phyloP scores from a whole-genome alignment of 2,329 filamentous ascomycete species.

The Colletotrichum endophyticum region DNA sequence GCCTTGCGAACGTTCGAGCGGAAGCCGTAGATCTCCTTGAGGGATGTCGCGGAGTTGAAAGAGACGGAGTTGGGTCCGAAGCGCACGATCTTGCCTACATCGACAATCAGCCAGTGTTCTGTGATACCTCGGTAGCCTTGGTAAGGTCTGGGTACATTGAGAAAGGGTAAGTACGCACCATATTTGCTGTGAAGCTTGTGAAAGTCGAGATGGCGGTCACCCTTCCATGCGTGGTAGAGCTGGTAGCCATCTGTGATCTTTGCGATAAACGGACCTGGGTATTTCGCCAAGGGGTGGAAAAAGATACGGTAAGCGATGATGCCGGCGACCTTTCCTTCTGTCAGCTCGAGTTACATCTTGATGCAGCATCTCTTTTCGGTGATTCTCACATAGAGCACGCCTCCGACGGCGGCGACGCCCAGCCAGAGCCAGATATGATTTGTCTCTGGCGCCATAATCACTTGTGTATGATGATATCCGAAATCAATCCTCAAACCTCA shows the following conservation, averaged over 20 bases:
- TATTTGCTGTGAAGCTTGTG: conserved; percentile 75
- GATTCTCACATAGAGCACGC: conserved; percentile 46
- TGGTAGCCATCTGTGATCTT: conserved; percentile 69
- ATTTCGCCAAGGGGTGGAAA: conserved; percentile 69
- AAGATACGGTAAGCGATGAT: conserved; percentile 62
- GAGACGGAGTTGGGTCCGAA: conserved; percentile 80
- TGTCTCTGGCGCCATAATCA: conserved; percentile 23
- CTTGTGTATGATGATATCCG: neutral
- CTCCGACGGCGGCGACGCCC: conserved; percentile 38
- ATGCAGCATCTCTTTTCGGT: neutral
- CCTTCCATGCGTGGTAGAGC: conserved; percentile 77
- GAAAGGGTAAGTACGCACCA: conserved; percentile 43
- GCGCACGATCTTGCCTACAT: conserved; percentile 68
- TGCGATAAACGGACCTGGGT: conserved; percentile 68
- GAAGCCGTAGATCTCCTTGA: conserved; percentile 72
- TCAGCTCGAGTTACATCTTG: neutral
- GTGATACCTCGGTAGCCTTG: neutral
- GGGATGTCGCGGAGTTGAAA: conserved; percentile 74
- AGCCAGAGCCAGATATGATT: conserved; percentile 46
- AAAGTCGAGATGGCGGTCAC: conserved; percentile 76
- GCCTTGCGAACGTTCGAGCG: conserved; percentile 69
- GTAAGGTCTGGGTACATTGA: fast-evolving
- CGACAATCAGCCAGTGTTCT: neutral
- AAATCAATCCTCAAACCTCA: neutral
- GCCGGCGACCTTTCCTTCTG: conserved; percentile 35